Base-by-base conservation (phyloP, 2,329 filamentous ascomycete species). In the Talaromyces sp. region DNA sequence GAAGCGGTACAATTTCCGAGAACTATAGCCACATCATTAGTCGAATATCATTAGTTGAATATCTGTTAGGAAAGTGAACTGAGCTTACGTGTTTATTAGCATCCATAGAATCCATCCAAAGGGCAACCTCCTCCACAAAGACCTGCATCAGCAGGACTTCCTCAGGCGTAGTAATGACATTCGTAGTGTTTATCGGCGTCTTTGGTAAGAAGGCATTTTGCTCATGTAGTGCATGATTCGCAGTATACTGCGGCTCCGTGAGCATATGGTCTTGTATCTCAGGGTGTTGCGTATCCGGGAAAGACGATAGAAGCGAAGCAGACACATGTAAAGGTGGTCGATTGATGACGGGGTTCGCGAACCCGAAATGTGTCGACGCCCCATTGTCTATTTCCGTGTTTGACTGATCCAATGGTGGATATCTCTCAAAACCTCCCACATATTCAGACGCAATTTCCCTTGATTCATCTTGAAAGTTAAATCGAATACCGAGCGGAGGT, bases 21-120 rank as follows among this genome's bases (percentile, higher is more conserved):
- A 97, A 97, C 77, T 85, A 59, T 9, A 39, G 17, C 31, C 4
- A 5, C 6, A 36, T 0, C 15, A 11, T 52, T 52, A 52, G 48
- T 7, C 39, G 25, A n/a, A 36, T n/a, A n/a, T n/a, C n/a, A 11
- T 52, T 52, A 52, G 48, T 7, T 37, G 25, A n/a, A 36, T 19
- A 52, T n/a, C 8, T 36, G 31, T 8, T 28, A 37, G 28, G 17
- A 13, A 28, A 25, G 11, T 39, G 19, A 21, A 40, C 31, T 35
- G 33, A 17, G 19, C 78, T 61, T 73, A 83, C 80, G 69, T 95
- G 89, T 75, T 93, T 93, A 63, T 87, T 81, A 35, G 85, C 81
- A 75, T 96, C 90, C 78, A 97, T 85, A 41, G 86, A 89, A 73
- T 97, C 93, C 89, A 97, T 96, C 91, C 93, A 97, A 2, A 91